A percentile compares a stretch with the other conserved stretches of the same genome.
Conservation (phyloP, 805 yeast genomes). For the Myxozyma vanderwaltii region DNA sequence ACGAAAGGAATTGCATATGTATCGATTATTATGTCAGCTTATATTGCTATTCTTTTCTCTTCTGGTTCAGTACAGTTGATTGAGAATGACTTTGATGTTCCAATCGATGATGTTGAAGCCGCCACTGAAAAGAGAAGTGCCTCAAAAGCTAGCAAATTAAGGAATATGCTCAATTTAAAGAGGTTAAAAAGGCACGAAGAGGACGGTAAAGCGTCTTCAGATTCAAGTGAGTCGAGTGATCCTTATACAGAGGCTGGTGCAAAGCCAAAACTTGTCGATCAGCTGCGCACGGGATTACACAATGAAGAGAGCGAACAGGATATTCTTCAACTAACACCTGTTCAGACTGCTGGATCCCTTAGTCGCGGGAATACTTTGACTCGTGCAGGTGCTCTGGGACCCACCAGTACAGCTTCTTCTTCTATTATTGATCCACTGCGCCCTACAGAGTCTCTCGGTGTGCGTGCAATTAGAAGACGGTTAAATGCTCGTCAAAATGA, state of each 20-base stretch:
- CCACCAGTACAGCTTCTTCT: not conserved
- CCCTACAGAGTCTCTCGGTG: constrained; percentile 20
- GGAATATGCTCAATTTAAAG: not conserved
- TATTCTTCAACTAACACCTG: not conserved
- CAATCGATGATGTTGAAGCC: constrained; percentile 5
- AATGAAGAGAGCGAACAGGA: not conserved
- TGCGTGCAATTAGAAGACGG: constrained; percentile 22
- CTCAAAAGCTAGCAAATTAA: constrained; percentile 23
- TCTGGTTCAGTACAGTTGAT: constrained; percentile 72
- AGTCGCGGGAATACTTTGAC: constrained; percentile 3
- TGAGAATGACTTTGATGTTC: constrained; percentile 64
- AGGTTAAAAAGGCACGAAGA: not conserved
- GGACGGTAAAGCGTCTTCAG: not conserved
- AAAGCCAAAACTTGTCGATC: not conserved
- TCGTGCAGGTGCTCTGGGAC: not conserved
- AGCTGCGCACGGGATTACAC: not conserved
- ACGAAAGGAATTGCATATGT: constrained; percentile 81
- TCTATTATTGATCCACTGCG: not conserved
- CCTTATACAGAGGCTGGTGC: not conserved
- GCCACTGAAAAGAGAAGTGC: constrained; percentile 2
- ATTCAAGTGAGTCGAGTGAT: not conserved
- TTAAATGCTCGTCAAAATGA: not conserved
- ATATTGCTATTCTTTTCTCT: constrained; percentile 69
- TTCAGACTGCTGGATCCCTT: not conserved
- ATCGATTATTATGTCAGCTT: constrained; percentile 72